Percentiles rank a stretch among this genome's conserved stretches.
Conservation (phyloP, 371 early-diverging fungal species). For the Batkoa obscura region DNA sequence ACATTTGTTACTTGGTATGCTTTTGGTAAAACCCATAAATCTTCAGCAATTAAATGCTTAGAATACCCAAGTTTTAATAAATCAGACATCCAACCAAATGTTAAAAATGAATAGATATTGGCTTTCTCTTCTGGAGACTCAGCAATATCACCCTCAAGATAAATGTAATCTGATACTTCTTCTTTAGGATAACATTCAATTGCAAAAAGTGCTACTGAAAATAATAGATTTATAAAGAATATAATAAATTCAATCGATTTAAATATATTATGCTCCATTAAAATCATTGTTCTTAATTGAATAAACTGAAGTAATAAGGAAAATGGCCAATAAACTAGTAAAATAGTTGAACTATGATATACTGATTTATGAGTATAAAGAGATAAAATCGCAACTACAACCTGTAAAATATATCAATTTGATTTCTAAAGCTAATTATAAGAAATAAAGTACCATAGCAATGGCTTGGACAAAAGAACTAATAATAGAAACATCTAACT, state of each 20-base stretch:
- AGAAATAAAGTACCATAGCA: too few species aligned
- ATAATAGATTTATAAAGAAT: slow-evolving; percentile 23
- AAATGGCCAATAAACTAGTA: slow-evolving; percentile 66
- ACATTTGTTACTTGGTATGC: slow-evolving; percentile 43
- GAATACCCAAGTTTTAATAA: slow-evolving; percentile 63
- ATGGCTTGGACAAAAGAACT: slow-evolving; percentile 5
- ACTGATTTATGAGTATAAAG: slow-evolving; percentile 39
- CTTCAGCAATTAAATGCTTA: slow-evolving; percentile 53
- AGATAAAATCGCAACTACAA: slow-evolving; percentile 39
- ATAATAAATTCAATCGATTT: slow-evolving; percentile 20
- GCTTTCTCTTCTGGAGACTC: slow-evolving; percentile 56
- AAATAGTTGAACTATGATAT: slow-evolving; percentile 34
- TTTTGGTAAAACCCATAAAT: slow-evolving; percentile 47
- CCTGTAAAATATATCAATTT: slow-evolving; percentile 17
- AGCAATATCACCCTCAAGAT: slow-evolving; percentile 55
- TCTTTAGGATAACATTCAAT: slow-evolving; percentile 45
- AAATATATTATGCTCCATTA: slow-evolving; percentile 10
- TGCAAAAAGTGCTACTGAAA: slow-evolving; percentile 33
- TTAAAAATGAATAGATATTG: slow-evolving; percentile 63
- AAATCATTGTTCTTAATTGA: slow-evolving; percentile 34
- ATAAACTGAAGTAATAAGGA: slow-evolving; percentile 20
- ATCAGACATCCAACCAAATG: slow-evolving; percentile 83
- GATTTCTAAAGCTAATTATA: too few species aligned
- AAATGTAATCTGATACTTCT: too few species aligned
- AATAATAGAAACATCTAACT: slow-evolving; percentile 6